A percentile compares a stretch with the other conserved stretches of the same genome.
These are phyloP conservation scores for Starmerella geochares DNA, from an alignment of 805 yeast genomes.

Conservation along the genomic window DNA sequence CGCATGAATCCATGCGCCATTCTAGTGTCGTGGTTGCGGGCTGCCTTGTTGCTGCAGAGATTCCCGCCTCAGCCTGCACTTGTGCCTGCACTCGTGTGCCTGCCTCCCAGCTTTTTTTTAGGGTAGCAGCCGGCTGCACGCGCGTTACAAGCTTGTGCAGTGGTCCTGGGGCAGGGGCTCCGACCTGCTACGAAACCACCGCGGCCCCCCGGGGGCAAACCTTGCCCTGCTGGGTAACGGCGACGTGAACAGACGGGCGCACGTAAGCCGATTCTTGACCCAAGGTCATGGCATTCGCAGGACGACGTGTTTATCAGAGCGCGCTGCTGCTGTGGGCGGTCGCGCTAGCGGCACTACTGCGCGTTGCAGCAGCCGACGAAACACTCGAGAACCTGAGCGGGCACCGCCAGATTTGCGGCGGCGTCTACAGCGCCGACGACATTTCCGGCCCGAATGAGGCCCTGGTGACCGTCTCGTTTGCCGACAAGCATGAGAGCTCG, in stretches of 20 bases:
- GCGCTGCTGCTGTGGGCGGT: slow-evolving; percentile 9
- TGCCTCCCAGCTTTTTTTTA: too few relatives aligned
- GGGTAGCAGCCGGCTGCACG: too few relatives aligned
- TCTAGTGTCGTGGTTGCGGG: too few relatives aligned
- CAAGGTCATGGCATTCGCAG: background rate
- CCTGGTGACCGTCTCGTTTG: slow-evolving; percentile 19
- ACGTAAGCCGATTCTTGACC: background rate
- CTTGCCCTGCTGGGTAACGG: too few relatives aligned
- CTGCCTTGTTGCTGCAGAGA: too few relatives aligned
- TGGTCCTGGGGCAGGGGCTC: too few relatives aligned
- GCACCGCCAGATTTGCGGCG: slow-evolving; percentile 67
- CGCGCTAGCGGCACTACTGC: slow-evolving; percentile 11
- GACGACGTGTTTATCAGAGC: background rate
- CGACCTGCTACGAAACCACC: background rate
- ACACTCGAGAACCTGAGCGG: slow-evolving; percentile 36
- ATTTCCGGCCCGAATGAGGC: background rate
- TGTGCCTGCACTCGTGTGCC: too few relatives aligned
- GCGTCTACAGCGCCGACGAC: slow-evolving; percentile 63
- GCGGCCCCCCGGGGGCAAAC: background rate
- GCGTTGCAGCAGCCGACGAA: slow-evolving; percentile 22
- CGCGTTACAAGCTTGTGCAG: too few relatives aligned
- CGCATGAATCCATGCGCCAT: too few relatives aligned
- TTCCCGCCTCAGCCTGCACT: too few relatives aligned
- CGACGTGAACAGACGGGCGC: background rate
- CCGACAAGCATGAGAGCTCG: slow-evolving; percentile 9